Percentiles rank a stretch among this genome's conserved stretches.
Evolutionary conservation across 192 early-diverging fungal genomes (phyloP).

Genomic region (Coemansia sp.): DNA sequence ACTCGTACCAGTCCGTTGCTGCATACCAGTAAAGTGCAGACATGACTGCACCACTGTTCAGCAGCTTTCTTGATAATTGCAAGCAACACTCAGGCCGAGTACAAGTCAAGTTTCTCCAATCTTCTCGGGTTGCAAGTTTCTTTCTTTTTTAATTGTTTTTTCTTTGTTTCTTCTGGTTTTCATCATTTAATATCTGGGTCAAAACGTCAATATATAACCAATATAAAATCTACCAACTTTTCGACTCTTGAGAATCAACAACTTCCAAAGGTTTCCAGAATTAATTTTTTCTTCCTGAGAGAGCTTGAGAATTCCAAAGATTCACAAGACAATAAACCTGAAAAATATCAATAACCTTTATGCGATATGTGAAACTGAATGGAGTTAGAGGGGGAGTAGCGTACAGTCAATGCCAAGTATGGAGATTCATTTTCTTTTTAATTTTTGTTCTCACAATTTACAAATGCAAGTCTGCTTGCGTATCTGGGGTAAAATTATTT

Average conservation of each 20-base stretch:
- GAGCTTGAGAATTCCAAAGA: background rate
- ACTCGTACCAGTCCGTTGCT: background rate
- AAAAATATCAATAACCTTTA: background rate
- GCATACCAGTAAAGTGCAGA: background rate
- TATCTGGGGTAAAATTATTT: no score
- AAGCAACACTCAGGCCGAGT: background rate
- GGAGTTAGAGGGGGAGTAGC: background rate
- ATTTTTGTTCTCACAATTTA: background rate
- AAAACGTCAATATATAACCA: background rate
- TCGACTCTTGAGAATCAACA: background rate
- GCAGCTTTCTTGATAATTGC: background rate
- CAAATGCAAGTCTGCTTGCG: background rate
- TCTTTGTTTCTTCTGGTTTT: background rate
- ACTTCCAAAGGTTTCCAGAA: background rate
- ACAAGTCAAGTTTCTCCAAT: background rate
- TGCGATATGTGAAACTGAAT: background rate
- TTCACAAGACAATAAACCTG: background rate
- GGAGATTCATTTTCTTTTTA: background rate
- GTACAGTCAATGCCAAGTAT: background rate
- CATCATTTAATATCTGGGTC: background rate
- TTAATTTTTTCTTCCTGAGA: background rate
- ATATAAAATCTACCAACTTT: background rate
- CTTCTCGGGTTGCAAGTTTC: background rate
- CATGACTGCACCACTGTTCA: background rate
- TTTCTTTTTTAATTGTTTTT: constrained; percentile 3